Base-by-base conservation (phyloP, 164 flowering plant genomes). In the Nymphaea colorata region DNA sequence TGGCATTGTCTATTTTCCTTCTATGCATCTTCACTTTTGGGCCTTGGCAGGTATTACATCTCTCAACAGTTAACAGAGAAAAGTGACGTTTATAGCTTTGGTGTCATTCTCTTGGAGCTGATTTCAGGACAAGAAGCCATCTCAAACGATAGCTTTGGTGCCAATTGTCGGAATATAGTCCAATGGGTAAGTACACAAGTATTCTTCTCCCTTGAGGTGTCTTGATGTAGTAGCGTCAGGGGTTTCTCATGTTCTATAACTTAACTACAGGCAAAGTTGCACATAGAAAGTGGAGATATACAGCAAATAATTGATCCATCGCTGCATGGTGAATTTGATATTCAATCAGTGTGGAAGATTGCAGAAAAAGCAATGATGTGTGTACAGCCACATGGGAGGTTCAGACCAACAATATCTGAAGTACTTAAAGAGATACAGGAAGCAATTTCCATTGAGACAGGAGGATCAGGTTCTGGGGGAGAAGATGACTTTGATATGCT, bases 401-500 rank as follows among this genome's bases (percentile, higher is more conserved):
- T 80, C 88, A 85, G 99, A 69, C 99, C 99, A 25, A 82, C 98
- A 16, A 95, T 95, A 10, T 92, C 97, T 16, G 96, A 92, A 74
- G 94, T 95, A n/a, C 84, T 92, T n/a, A 95, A 95, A 78, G 97
- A 95, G 75, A 89, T 95, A 61, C 98, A 95, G 76, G 99, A 95
- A 67, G 94, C 99, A 41, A 73, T 95, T 8, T 25, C 36, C 36
- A 25, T 25, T 25, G 36, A 25, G 36, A 25, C 0, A 25, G 36
- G 36, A 67, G 90, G 76, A 51, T 77, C 79, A 17, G 76, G 72
- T 64, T 82, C 76, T 1, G 69, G 65, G 7, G 76, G 83, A 76
- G 89, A 84, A 62, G 96, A 87, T 41, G 76, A 75, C 72, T 83
- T 88, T 2, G 88, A 83, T 59, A 83, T 86, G 3, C 66, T 87